Evolutionary conservation across 345 rosid species (phyloP), one percentile per base, ranked within the genome.

Genomic region (Populus alba): DNA sequence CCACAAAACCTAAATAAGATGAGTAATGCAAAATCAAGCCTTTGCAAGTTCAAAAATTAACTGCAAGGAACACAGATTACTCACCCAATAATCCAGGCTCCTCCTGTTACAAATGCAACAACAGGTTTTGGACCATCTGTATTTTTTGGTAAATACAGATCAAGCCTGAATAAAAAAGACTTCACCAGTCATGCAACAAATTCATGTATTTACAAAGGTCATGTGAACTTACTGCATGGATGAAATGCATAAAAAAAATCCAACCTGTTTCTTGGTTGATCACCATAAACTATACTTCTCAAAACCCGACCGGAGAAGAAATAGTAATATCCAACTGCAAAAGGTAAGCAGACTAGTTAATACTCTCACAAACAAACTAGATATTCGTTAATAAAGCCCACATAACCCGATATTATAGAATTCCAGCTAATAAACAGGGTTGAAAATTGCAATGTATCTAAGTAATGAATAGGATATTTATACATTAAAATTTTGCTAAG

Each of bases 81-180:
- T 89, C 78, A 92, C 99, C 99, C 99, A 83, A 96, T 94, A 79
- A 96, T 92, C 97, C 98, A 96, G 71, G 98, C 97, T 83, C 99
- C 99, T 41, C 99, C 98, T 25, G 98, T 94, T 72, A 96, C 80
- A 87, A 96, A 96, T 27, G 97, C 98, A 81, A 94, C 91, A 29
- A 94, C 97, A 20, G 98, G 99, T 84, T 90, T 96, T 73, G 90
- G 91, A 55, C 94, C 91, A 80, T 87, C 83, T 41, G 70, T 80
- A 81, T 84, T 86, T 78, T 89, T 90, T 13, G 99, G 99, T 49
- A 96, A 86, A 87, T 94, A 96, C 75, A 96, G 85, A 87, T 96
- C 99, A 74, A 96, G 93, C 88, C 99, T 96, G 90, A 77, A 81
- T 59, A 62, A 76, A 73, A 47, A 75, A 72, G 45, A 38, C 71